Evolutionary conservation across 164 flowering plant genomes (phyloP), one percentile per base, ranked within the genome.

Genomic region (Tinospora cordifolia): DNA sequence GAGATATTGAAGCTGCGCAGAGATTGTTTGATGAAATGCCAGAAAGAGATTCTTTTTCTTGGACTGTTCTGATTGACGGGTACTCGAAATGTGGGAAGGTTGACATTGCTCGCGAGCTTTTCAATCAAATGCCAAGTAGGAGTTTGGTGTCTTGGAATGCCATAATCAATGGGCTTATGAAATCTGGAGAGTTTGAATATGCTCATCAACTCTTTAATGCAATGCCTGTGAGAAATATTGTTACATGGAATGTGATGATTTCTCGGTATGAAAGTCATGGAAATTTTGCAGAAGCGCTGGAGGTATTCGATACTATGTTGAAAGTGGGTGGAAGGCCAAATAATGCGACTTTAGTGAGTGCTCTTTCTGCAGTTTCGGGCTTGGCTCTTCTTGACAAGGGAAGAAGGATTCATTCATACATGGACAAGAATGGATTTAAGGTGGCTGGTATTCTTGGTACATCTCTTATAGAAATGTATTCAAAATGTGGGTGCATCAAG

Each of bases 1-100:
- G 73, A 30, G 51, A 36, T 7, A 17, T 72, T 21, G 63, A 36
- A 12, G 39, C 21, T 14, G 75, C 73, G 1, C 65, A 58, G 10
- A n/a, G 38, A 14, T n/a, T 74, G 67, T 75, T 78, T 15, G 66
- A 75, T 68, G 71, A 72, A 69, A 75, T 75, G 78, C 71, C 69
- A 0, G 65, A 39, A 27, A 70, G 44, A 68, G 76, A 77, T 66
- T 62, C 60, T 12, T 70, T 74, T 21, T 73, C 76, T 15, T 73
- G 68, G 71, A 77, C 71, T 46, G 64, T 62, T 22, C 17, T 74
- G 71, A 66, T 77, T 46, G 57, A 54, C 51, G 79, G 79, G 14
- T 73, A 69, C 58, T 65, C 60, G 2, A 74, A 74, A 59, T 46
- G 68, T 63, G 69, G 74, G 64, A 49, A 46, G 26, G 38, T 72